These are phyloP conservation scores for Obba rivulosa DNA, from an alignment of 768 basidiomycete genomes.

Conservation along the genomic window DNA sequence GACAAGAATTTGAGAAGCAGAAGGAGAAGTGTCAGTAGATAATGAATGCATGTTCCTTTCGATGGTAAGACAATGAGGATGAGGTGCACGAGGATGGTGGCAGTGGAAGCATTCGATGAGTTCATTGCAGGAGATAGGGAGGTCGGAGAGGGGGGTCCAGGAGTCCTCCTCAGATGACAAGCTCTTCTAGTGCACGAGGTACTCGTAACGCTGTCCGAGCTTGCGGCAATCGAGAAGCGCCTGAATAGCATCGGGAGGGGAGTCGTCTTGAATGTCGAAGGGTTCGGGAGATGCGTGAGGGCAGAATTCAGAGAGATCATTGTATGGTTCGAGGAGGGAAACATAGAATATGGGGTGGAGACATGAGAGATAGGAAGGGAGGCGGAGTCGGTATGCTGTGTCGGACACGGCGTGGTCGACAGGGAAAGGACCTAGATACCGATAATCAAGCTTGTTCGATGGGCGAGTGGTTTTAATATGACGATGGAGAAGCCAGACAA, in stretches of 20 bases:
- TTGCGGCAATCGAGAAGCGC: neutral
- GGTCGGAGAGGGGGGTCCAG: slow-evolving; percentile 4
- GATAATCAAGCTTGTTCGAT: slow-evolving; percentile 29
- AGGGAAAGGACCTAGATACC: slow-evolving; percentile 1
- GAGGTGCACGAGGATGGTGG: slow-evolving; percentile 3
- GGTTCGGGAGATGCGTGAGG: slow-evolving; percentile 15
- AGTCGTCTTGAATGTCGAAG: slow-evolving; percentile 1
- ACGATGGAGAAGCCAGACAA: slow-evolving; percentile 32
- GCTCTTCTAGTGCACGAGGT: neutral
- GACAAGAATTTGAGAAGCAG: neutral
- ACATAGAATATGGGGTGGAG: slow-evolving; percentile 37
- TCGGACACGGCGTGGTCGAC: neutral
- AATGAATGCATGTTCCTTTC: neutral
- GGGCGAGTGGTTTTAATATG: slow-evolving; percentile 38
- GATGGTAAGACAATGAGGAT: neutral
- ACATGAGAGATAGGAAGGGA: slow-evolving; percentile 18
- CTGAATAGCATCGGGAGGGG: slow-evolving; percentile 20
- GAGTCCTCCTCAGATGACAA: slow-evolving; percentile 5
- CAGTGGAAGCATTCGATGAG: slow-evolving; percentile 3
- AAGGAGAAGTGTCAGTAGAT: neutral
- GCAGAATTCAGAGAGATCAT: slow-evolving; percentile 29
- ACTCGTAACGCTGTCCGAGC: slow-evolving; percentile 2
- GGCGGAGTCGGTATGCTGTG: neutral
- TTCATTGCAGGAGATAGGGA: neutral
- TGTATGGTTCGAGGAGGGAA: slow-evolving; percentile 25